Evolutionary conservation across 2,329 filamentous ascomycete genomes (phyloP), one percentile per base, ranked within the genome.

Genomic region (Colletotrichum filicis): DNA sequence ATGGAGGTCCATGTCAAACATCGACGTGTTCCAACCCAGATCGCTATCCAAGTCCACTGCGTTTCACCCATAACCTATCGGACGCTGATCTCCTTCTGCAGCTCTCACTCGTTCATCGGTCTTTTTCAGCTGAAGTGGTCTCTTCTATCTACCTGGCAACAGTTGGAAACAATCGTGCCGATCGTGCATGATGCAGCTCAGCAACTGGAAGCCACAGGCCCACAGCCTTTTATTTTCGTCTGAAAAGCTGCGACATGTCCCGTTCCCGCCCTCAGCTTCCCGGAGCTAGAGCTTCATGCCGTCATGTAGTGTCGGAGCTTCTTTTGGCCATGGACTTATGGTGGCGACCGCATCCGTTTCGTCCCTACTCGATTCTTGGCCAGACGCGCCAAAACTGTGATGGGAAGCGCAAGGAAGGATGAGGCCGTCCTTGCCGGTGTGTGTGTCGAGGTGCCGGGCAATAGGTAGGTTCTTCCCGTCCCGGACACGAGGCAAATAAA

Each of bases 1-100:
- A 64, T 69, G 69, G 66, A 46, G 37, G 58, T 55, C 69, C 66
- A 72, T 69, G 66, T 63, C 66, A 63, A 69, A 58, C 58, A 30
- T 49, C n/a, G 32, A 58, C 22, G 19, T 58, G 58, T 68, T 63
- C 69, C 57, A 68, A 57, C 56, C 52, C 57, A 63, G 58, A 53
- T 46, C 57, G 37, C 28, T 30, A 63, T 35, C 8, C 32, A 49
- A 53, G 26, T 42, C 65, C 65, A 63, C 65, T 19, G 8, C 24
- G 65, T 68, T 58, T 71, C 69, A 62, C 52, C 57, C 37, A n/a
- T 37, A 24, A 30, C 37, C 52, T 46, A 5, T 61, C 22, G 9
- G 64, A 68, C 12, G 16, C 49, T 49, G 53, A 42, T 42, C 9
- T 53, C 6, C 19, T 42, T 4, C 32, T 58, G 16, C 37, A 19